phyloP scores from a whole-genome alignment of 2,329 filamentous ascomycete species.

The Aspergillus pseudoterreus region DNA sequence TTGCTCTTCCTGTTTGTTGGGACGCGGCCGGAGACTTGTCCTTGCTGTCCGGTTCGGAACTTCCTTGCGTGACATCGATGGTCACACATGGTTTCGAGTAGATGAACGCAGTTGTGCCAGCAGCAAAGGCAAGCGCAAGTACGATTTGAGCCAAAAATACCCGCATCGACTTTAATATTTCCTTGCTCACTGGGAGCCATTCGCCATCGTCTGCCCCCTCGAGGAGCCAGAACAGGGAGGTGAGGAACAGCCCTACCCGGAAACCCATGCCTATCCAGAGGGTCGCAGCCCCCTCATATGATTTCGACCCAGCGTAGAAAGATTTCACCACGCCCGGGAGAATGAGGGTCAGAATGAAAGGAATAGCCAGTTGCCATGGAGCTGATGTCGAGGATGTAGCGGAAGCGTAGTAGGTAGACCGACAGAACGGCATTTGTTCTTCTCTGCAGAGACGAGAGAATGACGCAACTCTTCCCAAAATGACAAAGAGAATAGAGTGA shows the following conservation, averaged over 20 bases:
- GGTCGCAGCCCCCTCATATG: constrained; percentile 80
- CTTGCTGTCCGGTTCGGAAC: constrained; percentile 38
- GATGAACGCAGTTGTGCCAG: constrained; percentile 77
- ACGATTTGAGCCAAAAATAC: constrained; percentile 76
- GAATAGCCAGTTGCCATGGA: constrained; percentile 80
- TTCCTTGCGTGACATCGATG: constrained; percentile 57
- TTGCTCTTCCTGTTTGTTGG: constrained; percentile 35
- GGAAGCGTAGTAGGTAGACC: constrained; percentile 92
- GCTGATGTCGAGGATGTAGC: constrained; percentile 88
- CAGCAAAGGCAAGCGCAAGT: constrained; percentile 75
- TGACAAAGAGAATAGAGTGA: constrained; percentile 78
- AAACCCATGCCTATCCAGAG: constrained; percentile 81
- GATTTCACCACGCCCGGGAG: constrained; percentile 77
- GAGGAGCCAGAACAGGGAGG: constrained; percentile 80
- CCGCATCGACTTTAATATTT: constrained; percentile 67
- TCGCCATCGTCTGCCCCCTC: constrained; percentile 80
- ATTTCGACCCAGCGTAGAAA: constrained; percentile 77
- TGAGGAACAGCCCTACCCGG: constrained; percentile 69
- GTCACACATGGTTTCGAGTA: constrained; percentile 83
- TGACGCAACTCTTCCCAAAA: constrained; percentile 75
- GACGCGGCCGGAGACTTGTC: constrained; percentile 32
- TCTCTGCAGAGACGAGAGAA: constrained; percentile 91
- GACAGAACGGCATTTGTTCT: constrained; percentile 97
- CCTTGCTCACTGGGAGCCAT: constrained; percentile 66
- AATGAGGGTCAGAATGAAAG: constrained; percentile 66